Evolutionary conservation across 257 asterid genomes (phyloP), one percentile per base, ranked within the genome.

Genomic region (Nicotiana otophora): DNA sequence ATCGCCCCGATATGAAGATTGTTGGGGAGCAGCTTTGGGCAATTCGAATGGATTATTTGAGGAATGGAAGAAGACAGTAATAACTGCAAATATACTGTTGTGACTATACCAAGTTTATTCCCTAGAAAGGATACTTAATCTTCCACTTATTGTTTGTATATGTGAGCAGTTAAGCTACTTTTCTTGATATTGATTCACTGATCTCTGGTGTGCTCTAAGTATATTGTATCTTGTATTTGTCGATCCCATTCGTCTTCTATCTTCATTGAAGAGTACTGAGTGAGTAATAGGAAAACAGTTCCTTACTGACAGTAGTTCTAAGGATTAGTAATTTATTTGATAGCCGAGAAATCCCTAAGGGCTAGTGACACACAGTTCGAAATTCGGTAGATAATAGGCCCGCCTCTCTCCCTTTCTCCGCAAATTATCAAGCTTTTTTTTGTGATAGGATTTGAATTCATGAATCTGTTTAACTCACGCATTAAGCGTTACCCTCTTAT

Each of bases 21-120:
- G 98, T 90, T 0, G 94, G 90, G 8, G 94, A 94, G 91, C 97
- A 91, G 90, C 77, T 96, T 55, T 96, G 99, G 98, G 97, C 87
- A 7, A 93, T 96, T 72, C 86, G 99, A 90, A 91, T 90, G 95
- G 98, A 93, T 81, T 91, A 89, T 85, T 70, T 90, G 89, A 91
- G 77, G 85, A 90, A 90, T 80, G 95, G 91, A 54, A 88, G 85
- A 85, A 87, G 84, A 72, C 82, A 82, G 16, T 83, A 72, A 84
- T 5, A 69, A 23, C 82, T 62, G 81, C 65, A 10, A 33, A 10
- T 33, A 31, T 54, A 46, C 61, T 63, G 61, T 64, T 62, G 62
- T 65, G 61, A 20, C 16, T 2, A 55, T 80, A 46, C 78, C 23
- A 11, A n/a, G 75, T 67, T 36, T 48, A 66, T 81, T 33, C 63